phyloP scores from a whole-genome alignment of 352 stramenopile species.

The Globisporangium irregulare region DNA sequence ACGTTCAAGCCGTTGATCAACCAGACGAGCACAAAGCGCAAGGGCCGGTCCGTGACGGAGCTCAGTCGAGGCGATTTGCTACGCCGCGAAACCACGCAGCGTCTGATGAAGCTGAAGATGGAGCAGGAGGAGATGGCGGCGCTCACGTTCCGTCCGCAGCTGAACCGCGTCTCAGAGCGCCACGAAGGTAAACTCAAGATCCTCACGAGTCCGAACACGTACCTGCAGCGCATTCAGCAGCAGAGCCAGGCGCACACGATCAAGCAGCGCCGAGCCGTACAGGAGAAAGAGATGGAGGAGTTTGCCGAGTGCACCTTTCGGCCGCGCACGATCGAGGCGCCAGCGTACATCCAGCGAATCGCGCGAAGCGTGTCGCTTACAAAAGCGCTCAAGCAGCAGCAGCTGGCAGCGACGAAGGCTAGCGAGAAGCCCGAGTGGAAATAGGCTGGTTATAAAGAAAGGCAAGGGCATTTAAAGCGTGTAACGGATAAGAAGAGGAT shows the following conservation, averaged over 20 bases:
- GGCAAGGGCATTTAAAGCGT: background rate
- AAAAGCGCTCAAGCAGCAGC: slow-evolving; percentile 61
- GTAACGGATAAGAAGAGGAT: background rate
- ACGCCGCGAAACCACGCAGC: slow-evolving; percentile 69
- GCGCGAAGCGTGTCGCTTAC: slow-evolving; percentile 69
- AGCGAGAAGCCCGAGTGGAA: slow-evolving; percentile 70
- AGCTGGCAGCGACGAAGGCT: slow-evolving; percentile 34
- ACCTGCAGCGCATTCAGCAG: slow-evolving; percentile 78
- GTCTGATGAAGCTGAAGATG: slow-evolving; percentile 86
- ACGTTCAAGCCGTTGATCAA: slow-evolving; percentile 87
- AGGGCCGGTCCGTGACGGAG: slow-evolving; percentile 68
- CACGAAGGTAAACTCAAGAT: slow-evolving; percentile 80
- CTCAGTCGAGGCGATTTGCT: slow-evolving; percentile 76
- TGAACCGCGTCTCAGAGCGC: slow-evolving; percentile 65
- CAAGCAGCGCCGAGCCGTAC: slow-evolving; percentile 68
- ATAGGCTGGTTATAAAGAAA: slow-evolving; percentile 20
- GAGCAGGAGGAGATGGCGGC: slow-evolving; percentile 84
- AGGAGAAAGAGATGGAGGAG: slow-evolving; percentile 81
- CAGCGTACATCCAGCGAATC: slow-evolving; percentile 83
- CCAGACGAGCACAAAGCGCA: slow-evolving; percentile 55
- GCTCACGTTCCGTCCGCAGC: slow-evolving; percentile 73
- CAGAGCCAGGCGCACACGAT: slow-evolving; percentile 68
- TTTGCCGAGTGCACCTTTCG: slow-evolving; percentile 87
- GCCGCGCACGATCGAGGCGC: slow-evolving; percentile 76
- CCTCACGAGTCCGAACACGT: slow-evolving; percentile 72